phyloP scores from a whole-genome alignment of 345 rosid genomes.

The Dipteronia sinensis region DNA sequence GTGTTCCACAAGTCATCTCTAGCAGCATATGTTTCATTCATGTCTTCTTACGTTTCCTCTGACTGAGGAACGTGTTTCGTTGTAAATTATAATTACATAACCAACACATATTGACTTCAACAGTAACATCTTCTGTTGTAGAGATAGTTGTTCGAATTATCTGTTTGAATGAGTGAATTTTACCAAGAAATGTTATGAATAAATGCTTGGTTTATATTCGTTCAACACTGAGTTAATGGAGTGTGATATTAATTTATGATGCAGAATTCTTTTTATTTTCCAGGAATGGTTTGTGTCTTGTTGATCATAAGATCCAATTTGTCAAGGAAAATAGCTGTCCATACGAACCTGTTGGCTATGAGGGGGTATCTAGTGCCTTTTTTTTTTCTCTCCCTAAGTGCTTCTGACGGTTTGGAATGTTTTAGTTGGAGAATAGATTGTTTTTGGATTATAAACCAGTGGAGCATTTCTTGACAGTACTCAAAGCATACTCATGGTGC shows the following conservation, averaged over 20 bases:
- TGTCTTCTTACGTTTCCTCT: slow-evolving; percentile 2
- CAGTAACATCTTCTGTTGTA: background rate
- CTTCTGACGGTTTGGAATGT: background rate
- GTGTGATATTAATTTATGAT: background rate
- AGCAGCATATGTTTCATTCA: slow-evolving; percentile 3
- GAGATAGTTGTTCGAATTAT: background rate
- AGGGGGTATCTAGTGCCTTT: background rate
- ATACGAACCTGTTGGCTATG: background rate
- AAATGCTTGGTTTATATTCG: background rate
- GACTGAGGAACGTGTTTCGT: background rate
- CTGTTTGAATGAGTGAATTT: background rate
- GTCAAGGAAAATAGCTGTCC: background rate
- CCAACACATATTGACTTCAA: background rate
- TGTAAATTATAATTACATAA: slow-evolving; percentile 1
- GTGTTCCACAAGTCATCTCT: background rate
- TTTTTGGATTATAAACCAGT: background rate
- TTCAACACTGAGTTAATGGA: slow-evolving; percentile 7
- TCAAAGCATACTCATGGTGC: background rate
- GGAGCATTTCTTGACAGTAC: background rate
- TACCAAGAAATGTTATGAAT: background rate
- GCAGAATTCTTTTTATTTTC: background rate
- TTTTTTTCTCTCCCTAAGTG: no score
- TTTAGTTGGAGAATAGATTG: background rate
- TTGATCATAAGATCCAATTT: background rate
- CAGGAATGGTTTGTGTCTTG: background rate